phyloP scores from a whole-genome alignment of 192 early-diverging fungal species.

The Neocallimastix lanati region DNA sequence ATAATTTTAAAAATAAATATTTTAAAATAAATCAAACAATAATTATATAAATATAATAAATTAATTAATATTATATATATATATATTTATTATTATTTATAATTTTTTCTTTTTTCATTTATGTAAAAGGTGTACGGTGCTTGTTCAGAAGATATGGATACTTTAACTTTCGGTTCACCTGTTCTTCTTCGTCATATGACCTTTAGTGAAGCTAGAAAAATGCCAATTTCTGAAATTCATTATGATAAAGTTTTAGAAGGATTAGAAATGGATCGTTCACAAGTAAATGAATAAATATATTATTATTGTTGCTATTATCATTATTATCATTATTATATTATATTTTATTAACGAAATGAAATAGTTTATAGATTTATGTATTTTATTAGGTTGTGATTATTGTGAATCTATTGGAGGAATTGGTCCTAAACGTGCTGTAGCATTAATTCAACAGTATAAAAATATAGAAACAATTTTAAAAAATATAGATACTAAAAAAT shows the following conservation, averaged over 20 bases:
- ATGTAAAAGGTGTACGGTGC: conserved; percentile 62
- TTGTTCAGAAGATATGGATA: conserved; percentile 98
- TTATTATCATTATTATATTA: too few relatives aligned
- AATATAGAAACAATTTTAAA: conserved; percentile 61
- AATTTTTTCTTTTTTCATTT: not conserved
- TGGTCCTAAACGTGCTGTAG: conserved; percentile 69
- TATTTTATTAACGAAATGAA: too few relatives aligned
- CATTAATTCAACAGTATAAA: conserved; percentile 66
- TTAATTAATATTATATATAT: too few relatives aligned
- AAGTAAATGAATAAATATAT: too few relatives aligned
- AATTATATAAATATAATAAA: too few relatives aligned
- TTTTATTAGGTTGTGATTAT: conserved; percentile 95
- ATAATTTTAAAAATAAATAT: too few relatives aligned
- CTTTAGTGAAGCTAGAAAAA: conserved; percentile 69
- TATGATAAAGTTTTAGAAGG: conserved; percentile 66
- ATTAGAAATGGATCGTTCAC: conserved; percentile 46
- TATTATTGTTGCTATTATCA: too few relatives aligned
- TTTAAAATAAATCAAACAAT: too few relatives aligned
- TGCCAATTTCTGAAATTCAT: conserved; percentile 78
- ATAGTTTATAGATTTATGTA: conserved; percentile 97
- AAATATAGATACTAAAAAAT: conserved; percentile 56
- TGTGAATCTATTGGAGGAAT: conserved; percentile 86
- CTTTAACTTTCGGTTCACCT: conserved; percentile 79
- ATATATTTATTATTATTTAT: too few relatives aligned
- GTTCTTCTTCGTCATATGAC: conserved; percentile 83